Percentiles rank a stretch among this genome's conserved stretches.
These are phyloP conservation scores for Sphagnurus paluster DNA, from an alignment of 1,284 basidiomycete species.

Conservation along the genomic window DNA sequence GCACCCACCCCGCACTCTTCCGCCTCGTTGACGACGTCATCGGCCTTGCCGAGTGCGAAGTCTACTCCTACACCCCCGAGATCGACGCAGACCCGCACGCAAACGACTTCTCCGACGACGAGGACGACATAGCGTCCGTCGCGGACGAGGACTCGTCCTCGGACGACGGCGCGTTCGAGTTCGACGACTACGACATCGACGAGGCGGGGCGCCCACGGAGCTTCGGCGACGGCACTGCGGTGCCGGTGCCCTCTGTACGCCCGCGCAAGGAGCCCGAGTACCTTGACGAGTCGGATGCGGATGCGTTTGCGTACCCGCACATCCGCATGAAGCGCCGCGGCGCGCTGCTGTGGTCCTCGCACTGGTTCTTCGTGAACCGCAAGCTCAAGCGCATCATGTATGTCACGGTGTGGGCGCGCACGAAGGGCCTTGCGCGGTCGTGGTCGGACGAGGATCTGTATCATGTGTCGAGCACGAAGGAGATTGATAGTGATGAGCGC, in stretches of 20 bases:
- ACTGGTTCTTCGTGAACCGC: slow-evolving; percentile 97
- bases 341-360: slow-evolving; percentile 94
- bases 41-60: slow-evolving; percentile 89
- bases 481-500: slow-evolving; percentile 44
- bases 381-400: slow-evolving; percentile 93
- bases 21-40: slow-evolving; percentile 90
- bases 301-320: slow-evolving; percentile 27
- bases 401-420: slow-evolving; percentile 91
- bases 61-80: slow-evolving; percentile 94
- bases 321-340: slow-evolving; percentile 51
- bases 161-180: slow-evolving; percentile 69
- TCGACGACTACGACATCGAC: slow-evolving; percentile 79
- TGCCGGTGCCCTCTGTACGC: slow-evolving; percentile 37
- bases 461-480: slow-evolving; percentile 28
- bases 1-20: slow-evolving; percentile 83
- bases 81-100: slow-evolving; percentile 95
- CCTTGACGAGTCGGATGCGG: slow-evolving; percentile 31
- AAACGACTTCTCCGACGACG: slow-evolving; percentile 76
- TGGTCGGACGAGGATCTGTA: slow-evolving; percentile 50
- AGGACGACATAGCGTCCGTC: slow-evolving; percentile 62
- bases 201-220: slow-evolving; percentile 46
- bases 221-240: slow-evolving; percentile 30
- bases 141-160: slow-evolving; percentile 63
- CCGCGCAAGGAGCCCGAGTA: slow-evolving; percentile 35
- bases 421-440: slow-evolving; percentile 55